Conservation (phyloP, 305 asterid genomes). For the Galium porrigens region DNA sequence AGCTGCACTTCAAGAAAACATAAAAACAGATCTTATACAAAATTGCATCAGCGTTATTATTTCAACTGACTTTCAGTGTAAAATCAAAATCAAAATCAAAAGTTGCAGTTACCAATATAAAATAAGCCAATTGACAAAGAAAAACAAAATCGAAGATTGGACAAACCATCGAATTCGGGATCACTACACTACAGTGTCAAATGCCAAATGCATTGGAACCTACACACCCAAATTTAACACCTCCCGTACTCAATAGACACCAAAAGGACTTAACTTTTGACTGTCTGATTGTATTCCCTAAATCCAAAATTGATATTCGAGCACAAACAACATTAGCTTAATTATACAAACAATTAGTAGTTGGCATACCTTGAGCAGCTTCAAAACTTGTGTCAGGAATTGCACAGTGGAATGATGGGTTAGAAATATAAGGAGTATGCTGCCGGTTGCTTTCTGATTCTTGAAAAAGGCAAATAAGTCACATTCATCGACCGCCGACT, state of each 20-base stretch:
- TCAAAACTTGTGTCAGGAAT: not conserved
- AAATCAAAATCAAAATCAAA: not conserved
- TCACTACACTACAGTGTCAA: not conserved
- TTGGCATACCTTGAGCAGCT: slow-evolving; percentile 12
- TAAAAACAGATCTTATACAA: not conserved
- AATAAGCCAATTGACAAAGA: not conserved
- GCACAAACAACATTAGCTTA: not conserved
- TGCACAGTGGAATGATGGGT: not conserved
- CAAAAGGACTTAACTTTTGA: no score
- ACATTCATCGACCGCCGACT: slow-evolving; percentile 1
- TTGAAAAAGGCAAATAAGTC: not conserved
- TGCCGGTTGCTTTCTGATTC: not conserved
- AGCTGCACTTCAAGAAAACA: slow-evolving; percentile 13
- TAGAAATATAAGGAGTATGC: not conserved
- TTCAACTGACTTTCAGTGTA: not conserved
- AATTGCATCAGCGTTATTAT: not conserved
- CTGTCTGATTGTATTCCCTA: not conserved
- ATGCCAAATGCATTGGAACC: not conserved
- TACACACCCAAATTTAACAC: no score
- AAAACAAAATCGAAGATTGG: not conserved
- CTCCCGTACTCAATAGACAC: no score
- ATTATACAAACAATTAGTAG: not conserved
- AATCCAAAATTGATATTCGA: not conserved
- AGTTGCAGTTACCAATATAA: not conserved
- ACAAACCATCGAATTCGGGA: not conserved